Percentiles rank a stretch among this genome's conserved stretches.
These are phyloP conservation scores for Durio zibethinus DNA, from an alignment of 345 rosid genomes.

Conservation along the genomic window DNA sequence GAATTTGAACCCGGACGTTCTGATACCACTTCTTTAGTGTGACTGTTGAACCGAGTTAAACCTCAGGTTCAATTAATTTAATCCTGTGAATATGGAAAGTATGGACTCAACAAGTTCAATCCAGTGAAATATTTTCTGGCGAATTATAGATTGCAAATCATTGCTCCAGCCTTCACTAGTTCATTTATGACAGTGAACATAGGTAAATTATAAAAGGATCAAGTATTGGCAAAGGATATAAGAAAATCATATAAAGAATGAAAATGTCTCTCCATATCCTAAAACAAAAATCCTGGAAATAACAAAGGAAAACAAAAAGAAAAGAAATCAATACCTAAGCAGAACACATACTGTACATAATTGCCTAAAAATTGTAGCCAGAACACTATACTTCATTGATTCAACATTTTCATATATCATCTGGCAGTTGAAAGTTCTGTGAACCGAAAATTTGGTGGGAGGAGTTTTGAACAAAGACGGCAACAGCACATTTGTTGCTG, in stretches of 20 bases:
- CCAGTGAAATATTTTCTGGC: not conserved
- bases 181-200: not conserved
- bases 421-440: conserved; percentile 58
- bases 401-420: conserved; percentile 40
- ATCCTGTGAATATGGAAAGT: no score
- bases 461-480: conserved; percentile 62
- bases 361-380: conserved; percentile 2
- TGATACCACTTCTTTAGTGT: no score
- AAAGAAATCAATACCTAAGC: conserved; percentile 15
- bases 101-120: not conserved
- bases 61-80: no score
- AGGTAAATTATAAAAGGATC: not conserved
- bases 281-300: conserved; percentile 3
- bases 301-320: not conserved
- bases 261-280: conserved; percentile 6
- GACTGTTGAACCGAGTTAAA: no score
- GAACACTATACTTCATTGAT: not conserved
- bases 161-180: not conserved
- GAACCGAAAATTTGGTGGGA: conserved; percentile 71
- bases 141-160: not conserved
- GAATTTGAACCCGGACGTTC: no score
- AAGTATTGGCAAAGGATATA: not conserved
- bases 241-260: not conserved
- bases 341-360: conserved; percentile 32
- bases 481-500: conserved; percentile 59